Base-by-base conservation (phyloP, 2,329 filamentous ascomycete species). In the Pyrenophora tritici-repentis region DNA sequence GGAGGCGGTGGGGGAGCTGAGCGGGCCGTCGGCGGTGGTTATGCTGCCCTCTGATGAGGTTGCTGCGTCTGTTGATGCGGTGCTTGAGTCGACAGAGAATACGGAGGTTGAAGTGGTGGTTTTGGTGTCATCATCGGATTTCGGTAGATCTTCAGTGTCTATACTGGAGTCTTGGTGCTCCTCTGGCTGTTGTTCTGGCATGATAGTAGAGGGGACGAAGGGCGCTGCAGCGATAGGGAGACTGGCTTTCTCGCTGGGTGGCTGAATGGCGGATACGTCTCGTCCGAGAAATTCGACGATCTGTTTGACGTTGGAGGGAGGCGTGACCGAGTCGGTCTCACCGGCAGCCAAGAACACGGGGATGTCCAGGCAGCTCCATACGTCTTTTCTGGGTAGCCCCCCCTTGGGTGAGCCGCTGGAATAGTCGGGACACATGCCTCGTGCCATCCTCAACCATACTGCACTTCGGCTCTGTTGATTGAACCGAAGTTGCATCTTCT, bases 391-490 rank as follows among this genome's bases (percentile, higher is more conserved):
- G 2, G 91, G 87, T 7, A 95, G 72, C 1, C 90, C 90, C 3
- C 86, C 85, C 7, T 71, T 67, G 0, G 83, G 73, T 20, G 78
- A 71, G 1, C 81, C 83, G 6, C 78, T 67, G 3, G 79, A 70
- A 50, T 86, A 87, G 0, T 71, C 74, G 0, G 90, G 87, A 18
- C 94, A 78, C 42, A 81, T 80, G 0, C 91, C 90, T 71, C 81
- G 85, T 0, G 87, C 86, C 85, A 96, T 91, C 33, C 91, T 85
- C 59, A 89, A 84, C 82, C 90, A 96, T 0, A 94, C 89, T 0
- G 87, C 81, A 0, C 91, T 94, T 58, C 82, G 85, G 56, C 90
- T 96, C 70, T 96, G 91, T 52, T 83, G 81, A 70, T 97, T 97
- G 75, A 87, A 93, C 3, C 82, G 82, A 49, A 87, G 73, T 70